Evolutionary conservation across 2,329 filamentous ascomycete species (phyloP), one percentile per base, ranked within the genome.

Genomic region (Helotiales sp.): DNA sequence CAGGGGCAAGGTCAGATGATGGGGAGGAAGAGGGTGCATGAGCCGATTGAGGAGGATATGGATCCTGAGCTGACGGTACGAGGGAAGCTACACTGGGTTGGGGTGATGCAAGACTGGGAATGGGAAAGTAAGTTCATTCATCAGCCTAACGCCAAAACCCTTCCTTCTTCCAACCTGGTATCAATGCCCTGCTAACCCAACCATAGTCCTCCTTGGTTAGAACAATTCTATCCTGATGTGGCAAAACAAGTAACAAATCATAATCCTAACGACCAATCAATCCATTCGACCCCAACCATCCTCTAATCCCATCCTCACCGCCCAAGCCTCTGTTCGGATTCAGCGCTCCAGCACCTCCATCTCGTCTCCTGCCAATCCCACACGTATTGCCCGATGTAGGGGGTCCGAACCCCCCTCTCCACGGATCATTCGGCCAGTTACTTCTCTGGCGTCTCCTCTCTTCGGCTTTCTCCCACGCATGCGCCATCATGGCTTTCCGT

Each of bases 91-190:
- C 87, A 90, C 71, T 90, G 87, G 87, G 76, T 88, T 8, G 83
- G 85, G 34, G 85, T 90, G 40, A 89, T 89, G 87, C 81, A 81
- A 61, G 86, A 89, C 64, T 88, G 84, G 84, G 75, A 78, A n/a
- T 90, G 87, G 86, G 86, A 89, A 79, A 81, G 86, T 88, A 75
- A 74, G 80, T 44, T 44, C 40, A 44, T 44, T 44, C n/a, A n/a
- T 75, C 65, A 42, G 25, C 49, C 15, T 52, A 40, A 46, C 19
- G 38, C 36, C 36, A 19, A 46, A 30, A 25, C 24, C 15, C 15
- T 33, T 31, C 25, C 25, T n/a, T 47, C 15, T 42, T 33, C 52
- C 50, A 38, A 34, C 27, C 12, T 33, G 31, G 22, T 13, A 52
- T 50, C n/a, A n/a, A 44, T 25, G 9, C 19, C 22, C 5, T 44